Conservation (phyloP, 495 filamentous ascomycete genomes). For the Durotheca rogersii region DNA sequence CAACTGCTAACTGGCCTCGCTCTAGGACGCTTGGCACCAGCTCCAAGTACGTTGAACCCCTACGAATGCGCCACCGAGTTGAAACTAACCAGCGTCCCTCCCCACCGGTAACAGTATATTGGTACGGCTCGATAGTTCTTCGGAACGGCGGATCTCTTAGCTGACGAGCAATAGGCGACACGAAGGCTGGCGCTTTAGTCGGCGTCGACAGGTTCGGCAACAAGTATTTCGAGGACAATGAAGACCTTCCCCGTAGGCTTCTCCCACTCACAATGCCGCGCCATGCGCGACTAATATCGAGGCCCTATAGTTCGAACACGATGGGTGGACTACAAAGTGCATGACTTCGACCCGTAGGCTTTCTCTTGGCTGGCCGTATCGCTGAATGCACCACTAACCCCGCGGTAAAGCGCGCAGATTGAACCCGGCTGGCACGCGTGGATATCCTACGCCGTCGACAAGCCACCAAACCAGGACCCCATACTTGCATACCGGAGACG, state of each 20-base stretch:
- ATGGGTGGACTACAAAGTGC: constrained; percentile 94
- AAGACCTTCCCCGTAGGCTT: constrained; percentile 85
- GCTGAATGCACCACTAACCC: constrained; percentile 18
- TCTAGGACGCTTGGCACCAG: constrained; percentile 84
- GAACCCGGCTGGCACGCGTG: constrained; percentile 98
- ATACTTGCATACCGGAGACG: constrained; percentile 63
- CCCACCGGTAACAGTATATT: constrained; percentile 62
- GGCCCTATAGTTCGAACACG: constrained; percentile 75
- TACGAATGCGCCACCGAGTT: constrained; percentile 26
- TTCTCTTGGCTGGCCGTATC: constrained; percentile 29
- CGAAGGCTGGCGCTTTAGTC: constrained; percentile 87
- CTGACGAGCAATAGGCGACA: constrained; percentile 72
- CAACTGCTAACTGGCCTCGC: constrained; percentile 20
- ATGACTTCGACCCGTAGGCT: constrained; percentile 86
- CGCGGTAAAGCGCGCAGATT: constrained; percentile 63
- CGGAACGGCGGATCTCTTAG: neutral
- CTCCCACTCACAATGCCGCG: neutral
- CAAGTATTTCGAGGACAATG: constrained; percentile 94
- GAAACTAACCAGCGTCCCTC: constrained; percentile 24
- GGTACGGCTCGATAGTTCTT: constrained; percentile 46
- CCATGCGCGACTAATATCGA: constrained; percentile 26
- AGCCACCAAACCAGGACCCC: constrained; percentile 76
- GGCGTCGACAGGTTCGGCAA: constrained; percentile 89
- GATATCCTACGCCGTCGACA: constrained; percentile 91
- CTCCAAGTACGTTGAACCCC: constrained; percentile 69